phyloP scores from a whole-genome alignment of 1,139 yeast species.

The Hyphopichia khmerensis region DNA sequence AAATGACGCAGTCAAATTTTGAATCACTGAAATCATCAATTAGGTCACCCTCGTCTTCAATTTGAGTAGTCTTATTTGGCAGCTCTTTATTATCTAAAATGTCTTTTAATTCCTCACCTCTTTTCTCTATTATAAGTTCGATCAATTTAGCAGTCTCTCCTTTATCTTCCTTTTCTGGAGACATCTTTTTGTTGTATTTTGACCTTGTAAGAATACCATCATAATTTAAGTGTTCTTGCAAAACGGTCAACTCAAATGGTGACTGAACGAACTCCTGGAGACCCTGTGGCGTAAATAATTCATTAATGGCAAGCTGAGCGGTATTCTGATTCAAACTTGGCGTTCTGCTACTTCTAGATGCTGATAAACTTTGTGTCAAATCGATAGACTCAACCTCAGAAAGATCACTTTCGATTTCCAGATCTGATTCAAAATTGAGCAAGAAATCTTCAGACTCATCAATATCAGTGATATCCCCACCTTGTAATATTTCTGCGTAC shows the following conservation, averaged over 20 bases:
- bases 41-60: constrained; percentile 1
- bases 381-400: constrained; percentile 15
- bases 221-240: constrained; percentile 35
- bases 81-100: constrained; percentile 2
- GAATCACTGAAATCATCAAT: constrained; percentile 10
- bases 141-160: constrained; percentile 25
- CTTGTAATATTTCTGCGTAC: constrained; percentile 25
- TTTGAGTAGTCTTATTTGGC: background rate
- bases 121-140: constrained; percentile 19
- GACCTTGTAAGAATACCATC: constrained; percentile 44
- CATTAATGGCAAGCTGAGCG: constrained; percentile 19
- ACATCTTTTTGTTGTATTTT: constrained; percentile 21
- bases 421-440: constrained; percentile 14
- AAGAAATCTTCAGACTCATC: constrained; percentile 49
- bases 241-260: constrained; percentile 18
- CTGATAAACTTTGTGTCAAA: background rate
- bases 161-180: constrained; percentile 8
- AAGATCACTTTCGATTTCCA: constrained; percentile 22
- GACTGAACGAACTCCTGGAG: constrained; percentile 29
- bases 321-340: background rate
- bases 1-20: constrained; percentile 67
- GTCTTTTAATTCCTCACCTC: constrained; percentile 9
- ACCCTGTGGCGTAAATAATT: constrained; percentile 30
- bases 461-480: constrained; percentile 37
- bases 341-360: background rate